Evolutionary conservation across 2,329 filamentous ascomycete genomes (phyloP).

Genomic region (Fusarium redolens): DNA sequence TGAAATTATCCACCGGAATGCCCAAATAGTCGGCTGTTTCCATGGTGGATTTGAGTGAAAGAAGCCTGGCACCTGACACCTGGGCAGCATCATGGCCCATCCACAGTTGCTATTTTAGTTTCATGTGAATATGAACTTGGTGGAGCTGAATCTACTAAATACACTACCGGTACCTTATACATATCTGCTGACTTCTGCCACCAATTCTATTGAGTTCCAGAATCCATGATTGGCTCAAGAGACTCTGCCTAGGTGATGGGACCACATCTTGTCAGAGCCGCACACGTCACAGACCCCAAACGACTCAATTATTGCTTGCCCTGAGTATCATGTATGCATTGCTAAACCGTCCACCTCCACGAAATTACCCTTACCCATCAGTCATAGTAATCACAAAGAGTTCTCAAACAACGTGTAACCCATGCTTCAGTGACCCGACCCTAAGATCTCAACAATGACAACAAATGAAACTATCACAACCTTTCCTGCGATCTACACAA

Average conservation of each 20-base stretch:
- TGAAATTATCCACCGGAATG: slow-evolving; percentile 4
- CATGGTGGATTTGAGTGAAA: not conserved
- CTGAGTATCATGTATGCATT: not conserved
- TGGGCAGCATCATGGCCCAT: slow-evolving; percentile 24
- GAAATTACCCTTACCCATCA: not conserved
- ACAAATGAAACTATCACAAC: not conserved
- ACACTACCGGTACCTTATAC: not conserved
- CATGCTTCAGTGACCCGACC: not conserved
- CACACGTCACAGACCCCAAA: not conserved
- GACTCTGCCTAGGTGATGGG: not conserved
- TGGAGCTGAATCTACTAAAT: not conserved
- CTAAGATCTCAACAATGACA: not conserved
- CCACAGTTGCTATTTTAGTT: slow-evolving; percentile 16
- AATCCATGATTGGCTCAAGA: not conserved
- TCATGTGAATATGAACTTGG: not conserved
- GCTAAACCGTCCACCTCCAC: not conserved
- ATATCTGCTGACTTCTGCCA: not conserved
- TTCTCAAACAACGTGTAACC: slow-evolving; percentile 18
- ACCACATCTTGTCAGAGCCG: not conserved
- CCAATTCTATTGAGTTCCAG: not conserved
- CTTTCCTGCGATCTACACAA: not conserved
- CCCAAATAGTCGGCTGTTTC: not conserved
- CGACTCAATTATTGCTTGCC: not conserved
- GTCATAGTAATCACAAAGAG: slow-evolving; percentile 4
- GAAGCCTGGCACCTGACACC: not conserved